Conservation (phyloP, 257 asterid species). For the Primulina eburnea region DNA sequence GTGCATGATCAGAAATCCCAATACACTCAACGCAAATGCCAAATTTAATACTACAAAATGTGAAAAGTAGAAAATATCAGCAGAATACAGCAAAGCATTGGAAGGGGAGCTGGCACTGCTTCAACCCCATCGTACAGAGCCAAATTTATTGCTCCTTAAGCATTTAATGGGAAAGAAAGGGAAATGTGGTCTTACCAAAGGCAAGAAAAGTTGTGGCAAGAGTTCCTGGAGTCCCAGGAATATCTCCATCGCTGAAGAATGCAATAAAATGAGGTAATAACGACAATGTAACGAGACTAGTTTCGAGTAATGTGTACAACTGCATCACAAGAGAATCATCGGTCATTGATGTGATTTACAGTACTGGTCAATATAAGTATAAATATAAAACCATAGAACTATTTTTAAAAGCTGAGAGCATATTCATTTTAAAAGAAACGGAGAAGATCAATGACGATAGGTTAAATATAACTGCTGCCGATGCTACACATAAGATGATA, state of each 20-base stretch:
- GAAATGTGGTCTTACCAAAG: slow-evolving; percentile 29
- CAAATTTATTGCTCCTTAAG: background rate
- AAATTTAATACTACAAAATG: slow-evolving; percentile 55
- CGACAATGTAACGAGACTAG: slow-evolving; percentile 48
- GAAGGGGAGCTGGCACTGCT: background rate
- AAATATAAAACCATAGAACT: background rate
- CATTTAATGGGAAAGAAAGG: background rate
- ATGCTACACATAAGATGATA: background rate
- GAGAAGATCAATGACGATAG: background rate
- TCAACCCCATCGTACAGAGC: background rate
- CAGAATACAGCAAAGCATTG: background rate
- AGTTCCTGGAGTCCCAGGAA: slow-evolving; percentile 60
- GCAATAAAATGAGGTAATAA: slow-evolving; percentile 57
- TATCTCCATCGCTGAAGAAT: slow-evolving; percentile 64
- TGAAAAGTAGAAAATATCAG: slow-evolving; percentile 18
- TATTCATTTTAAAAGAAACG: background rate
- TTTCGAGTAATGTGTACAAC: slow-evolving; percentile 58
- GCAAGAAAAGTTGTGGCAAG: slow-evolving; percentile 71
- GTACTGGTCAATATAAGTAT: background rate
- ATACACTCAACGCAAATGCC: slow-evolving; percentile 69
- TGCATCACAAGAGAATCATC: slow-evolving; percentile 14
- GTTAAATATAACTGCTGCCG: background rate
- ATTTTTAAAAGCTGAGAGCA: background rate
- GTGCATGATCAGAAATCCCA: slow-evolving; percentile 72
- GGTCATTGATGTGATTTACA: background rate